These are phyloP conservation scores for Plasmodium adleri DNA, from an alignment of 169 alveolate species.

Conservation along the genomic window DNA sequence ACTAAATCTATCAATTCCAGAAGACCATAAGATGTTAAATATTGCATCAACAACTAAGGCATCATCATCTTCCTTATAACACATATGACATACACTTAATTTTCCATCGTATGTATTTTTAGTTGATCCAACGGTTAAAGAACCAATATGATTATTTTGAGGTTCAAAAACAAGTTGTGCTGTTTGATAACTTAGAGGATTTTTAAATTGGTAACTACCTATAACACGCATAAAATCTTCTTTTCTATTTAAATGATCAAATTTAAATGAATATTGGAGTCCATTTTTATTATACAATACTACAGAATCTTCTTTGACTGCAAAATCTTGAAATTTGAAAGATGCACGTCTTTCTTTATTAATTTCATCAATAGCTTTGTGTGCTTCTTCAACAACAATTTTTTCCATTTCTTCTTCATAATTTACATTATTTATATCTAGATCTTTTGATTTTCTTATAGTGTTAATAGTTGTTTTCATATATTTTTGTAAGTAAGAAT, in stretches of 20 bases:
- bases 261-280: conserved; percentile 23
- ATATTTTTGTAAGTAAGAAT: conserved; percentile 25
- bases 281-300: conserved; percentile 46
- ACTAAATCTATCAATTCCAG: conserved; percentile 62
- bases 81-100: conserved; percentile 25
- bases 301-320: conserved; percentile 15
- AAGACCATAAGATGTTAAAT: conserved; percentile 40
- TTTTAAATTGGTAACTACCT: conserved; percentile 4
- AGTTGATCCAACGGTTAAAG: conserved; percentile 15
- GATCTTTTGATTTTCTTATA: conserved; percentile 17
- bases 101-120: conserved; percentile 34
- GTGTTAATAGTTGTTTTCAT: conserved; percentile 30
- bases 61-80: conserved; percentile 44
- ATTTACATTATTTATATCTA: conserved; percentile 3
- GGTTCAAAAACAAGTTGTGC: conserved; percentile 46
- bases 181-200: conserved; percentile 35
- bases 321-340: conserved; percentile 29
- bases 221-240: conserved; percentile 21
- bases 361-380: conserved; percentile 49
- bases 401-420: conserved; percentile 53
- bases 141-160: conserved; percentile 36
- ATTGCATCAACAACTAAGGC: conserved; percentile 57
- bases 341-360: conserved; percentile 39
- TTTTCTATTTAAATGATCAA: conserved; percentile 19
- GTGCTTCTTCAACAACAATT: conserved; percentile 31